These are phyloP conservation scores for Ilyonectria destructans DNA, from an alignment of 2,329 filamentous ascomycete species.

Conservation along the genomic window DNA sequence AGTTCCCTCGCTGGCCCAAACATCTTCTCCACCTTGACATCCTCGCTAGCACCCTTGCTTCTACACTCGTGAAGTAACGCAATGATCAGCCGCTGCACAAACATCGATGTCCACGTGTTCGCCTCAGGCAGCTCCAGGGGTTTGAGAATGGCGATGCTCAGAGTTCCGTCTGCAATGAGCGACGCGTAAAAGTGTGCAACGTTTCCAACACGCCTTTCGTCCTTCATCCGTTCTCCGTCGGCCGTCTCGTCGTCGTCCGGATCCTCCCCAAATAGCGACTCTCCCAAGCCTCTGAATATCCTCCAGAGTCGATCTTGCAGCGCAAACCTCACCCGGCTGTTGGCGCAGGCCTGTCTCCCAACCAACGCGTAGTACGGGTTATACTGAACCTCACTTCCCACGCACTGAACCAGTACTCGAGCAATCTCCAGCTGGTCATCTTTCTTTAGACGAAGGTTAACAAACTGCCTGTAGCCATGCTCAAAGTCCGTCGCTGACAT, in stretches of 20 bases:
- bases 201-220: slow-evolving; percentile 67
- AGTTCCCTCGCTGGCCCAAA: slow-evolving; percentile 77
- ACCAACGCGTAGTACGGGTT: slow-evolving; percentile 96
- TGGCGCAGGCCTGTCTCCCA: slow-evolving; percentile 81
- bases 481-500: slow-evolving; percentile 89
- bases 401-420: slow-evolving; percentile 89
- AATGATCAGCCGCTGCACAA: slow-evolving; percentile 86
- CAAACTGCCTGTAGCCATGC: slow-evolving; percentile 85
- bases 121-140: slow-evolving; percentile 85
- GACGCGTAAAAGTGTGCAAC: slow-evolving; percentile 70
- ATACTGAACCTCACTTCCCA: slow-evolving; percentile 85
- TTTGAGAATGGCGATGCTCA: slow-evolving; percentile 70
- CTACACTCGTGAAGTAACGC: slow-evolving; percentile 79
- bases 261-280: slow-evolving; percentile 79
- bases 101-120: slow-evolving; percentile 81
- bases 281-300: slow-evolving; percentile 88
- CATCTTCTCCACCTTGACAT: slow-evolving; percentile 74
- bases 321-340: slow-evolving; percentile 83
- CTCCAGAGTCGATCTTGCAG: slow-evolving; percentile 93
- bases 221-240: slow-evolving; percentile 62
- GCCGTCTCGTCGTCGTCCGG: slow-evolving; percentile 72
- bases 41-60: slow-evolving; percentile 64
- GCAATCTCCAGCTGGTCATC: slow-evolving; percentile 90
- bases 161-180: slow-evolving; percentile 63
- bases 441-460: slow-evolving; percentile 88